These are phyloP conservation scores for Phytophthora parvispora DNA, from an alignment of 352 stramenopile species.

Conservation along the genomic window DNA sequence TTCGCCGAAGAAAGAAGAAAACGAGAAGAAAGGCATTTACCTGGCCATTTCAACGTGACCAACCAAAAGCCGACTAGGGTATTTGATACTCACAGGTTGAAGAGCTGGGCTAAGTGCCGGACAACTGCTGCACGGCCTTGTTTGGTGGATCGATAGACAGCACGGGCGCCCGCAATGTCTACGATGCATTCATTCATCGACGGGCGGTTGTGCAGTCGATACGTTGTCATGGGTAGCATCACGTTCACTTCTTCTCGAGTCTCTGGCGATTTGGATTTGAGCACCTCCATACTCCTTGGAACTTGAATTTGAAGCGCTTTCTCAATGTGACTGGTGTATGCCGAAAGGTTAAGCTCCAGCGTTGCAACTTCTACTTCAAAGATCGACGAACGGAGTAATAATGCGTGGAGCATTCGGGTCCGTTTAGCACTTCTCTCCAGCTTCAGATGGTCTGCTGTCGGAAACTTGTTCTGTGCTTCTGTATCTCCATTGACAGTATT, in stretches of 20 bases:
- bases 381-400: slow-evolving; percentile 61
- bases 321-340: slow-evolving; percentile 61
- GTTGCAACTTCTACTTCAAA: slow-evolving; percentile 60
- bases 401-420: slow-evolving; percentile 61
- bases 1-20: slow-evolving; percentile 12
- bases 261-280: slow-evolving; percentile 32
- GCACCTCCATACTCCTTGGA: neutral
- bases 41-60: slow-evolving; percentile 73
- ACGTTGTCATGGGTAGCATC: slow-evolving; percentile 36
- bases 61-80: neutral
- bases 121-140: slow-evolving; percentile 66
- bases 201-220: slow-evolving; percentile 61
- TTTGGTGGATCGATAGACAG: slow-evolving; percentile 69
- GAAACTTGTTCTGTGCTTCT: neutral
- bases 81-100: slow-evolving; percentile 31
- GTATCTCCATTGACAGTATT: neutral
- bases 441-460: slow-evolving; percentile 12
- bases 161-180: slow-evolving; percentile 45
- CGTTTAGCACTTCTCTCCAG: slow-evolving; percentile 39
- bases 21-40: slow-evolving; percentile 46
- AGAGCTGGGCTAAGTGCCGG: slow-evolving; percentile 52
- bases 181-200: slow-evolving; percentile 66
- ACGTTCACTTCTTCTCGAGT: slow-evolving; percentile 59
- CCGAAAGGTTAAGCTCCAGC: slow-evolving; percentile 56
- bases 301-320: slow-evolving; percentile 22